phyloP scores from a whole-genome alignment of 2,329 filamentous ascomycete genomes.

The Lachnellula arida region DNA sequence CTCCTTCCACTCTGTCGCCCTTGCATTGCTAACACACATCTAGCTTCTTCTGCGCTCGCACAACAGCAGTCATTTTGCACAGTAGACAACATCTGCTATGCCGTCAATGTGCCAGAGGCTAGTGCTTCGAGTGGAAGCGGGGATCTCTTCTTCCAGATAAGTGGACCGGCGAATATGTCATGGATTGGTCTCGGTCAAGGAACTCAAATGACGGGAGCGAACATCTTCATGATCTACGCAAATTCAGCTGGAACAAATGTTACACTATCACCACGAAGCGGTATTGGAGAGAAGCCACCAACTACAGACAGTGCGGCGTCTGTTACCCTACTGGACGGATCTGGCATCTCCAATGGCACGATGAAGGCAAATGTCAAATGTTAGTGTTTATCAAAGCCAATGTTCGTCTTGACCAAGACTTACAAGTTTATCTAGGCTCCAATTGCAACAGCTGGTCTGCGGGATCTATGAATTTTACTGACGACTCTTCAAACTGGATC shows the following conservation, averaged over 20 bases:
- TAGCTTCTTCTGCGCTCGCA: conserved; percentile 17
- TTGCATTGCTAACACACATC: background rate
- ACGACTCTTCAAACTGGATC: conserved; percentile 44
- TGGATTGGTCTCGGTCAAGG: conserved; percentile 56
- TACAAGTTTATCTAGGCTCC: conserved; percentile 33
- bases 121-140: conserved; percentile 47
- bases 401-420: conserved; percentile 1
- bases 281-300: conserved; percentile 41
- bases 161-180: conserved; percentile 45
- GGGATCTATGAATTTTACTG: conserved; percentile 46
- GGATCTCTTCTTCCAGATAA: conserved; percentile 55
- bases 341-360: conserved; percentile 45
- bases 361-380: conserved; percentile 55
- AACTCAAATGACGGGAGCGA: conserved; percentile 46
- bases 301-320: conserved; percentile 37
- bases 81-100: conserved; percentile 33
- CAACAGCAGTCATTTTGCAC: conserved; percentile 22
- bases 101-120: conserved; percentile 48
- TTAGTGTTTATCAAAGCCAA: conserved; percentile 24
- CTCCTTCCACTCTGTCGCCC: background rate
- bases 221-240: conserved; percentile 57
- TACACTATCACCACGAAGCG: conserved; percentile 49
- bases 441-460: conserved; percentile 50
- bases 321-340: conserved; percentile 47
- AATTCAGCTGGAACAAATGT: conserved; percentile 47